These are phyloP conservation scores for Dioszegia aurantiaca DNA, from an alignment of 768 basidiomycete genomes.

Conservation along the genomic window DNA sequence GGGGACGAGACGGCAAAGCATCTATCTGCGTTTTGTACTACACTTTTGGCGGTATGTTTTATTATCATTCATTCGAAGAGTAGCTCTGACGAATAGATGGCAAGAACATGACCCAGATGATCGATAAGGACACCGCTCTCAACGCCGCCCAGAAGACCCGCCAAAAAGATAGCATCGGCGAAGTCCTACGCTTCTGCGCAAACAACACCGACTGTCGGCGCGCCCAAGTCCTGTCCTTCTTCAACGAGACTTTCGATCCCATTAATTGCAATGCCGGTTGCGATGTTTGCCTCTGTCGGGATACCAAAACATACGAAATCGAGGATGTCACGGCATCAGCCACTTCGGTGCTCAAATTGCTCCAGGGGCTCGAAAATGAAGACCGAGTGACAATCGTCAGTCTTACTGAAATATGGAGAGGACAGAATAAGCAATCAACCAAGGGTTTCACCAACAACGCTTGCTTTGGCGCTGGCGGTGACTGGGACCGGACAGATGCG, in stretches of 20 bases:
- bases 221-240: conserved; percentile 79
- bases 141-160: conserved; percentile 63
- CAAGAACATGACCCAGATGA: conserved; percentile 60
- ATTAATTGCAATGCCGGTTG: conserved; percentile 67
- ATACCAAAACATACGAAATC: conserved; percentile 54
- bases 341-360: conserved; percentile 60
- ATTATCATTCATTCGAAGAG: too few species aligned
- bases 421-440: conserved; percentile 61
- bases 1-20: conserved; percentile 80
- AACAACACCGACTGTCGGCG: conserved; percentile 85
- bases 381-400: conserved; percentile 63
- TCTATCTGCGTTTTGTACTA: conserved; percentile 85
- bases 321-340: conserved; percentile 67
- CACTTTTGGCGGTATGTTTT: conserved; percentile 52
- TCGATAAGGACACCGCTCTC: conserved; percentile 59
- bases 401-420: conserved; percentile 65
- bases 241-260: conserved; percentile 74
- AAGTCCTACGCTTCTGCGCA: conserved; percentile 73
- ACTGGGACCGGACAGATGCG: conserved; percentile 58
- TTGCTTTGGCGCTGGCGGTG: conserved; percentile 58
- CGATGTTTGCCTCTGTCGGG: conserved; percentile 70
- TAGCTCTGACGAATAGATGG: conserved; percentile 56
- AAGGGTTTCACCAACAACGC: conserved; percentile 56
- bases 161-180: conserved; percentile 63
- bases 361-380: conserved; percentile 56